Evolutionary conservation across 257 asterid species (phyloP), one percentile per base, ranked within the genome.

Genomic region (Echium plantagineum): DNA sequence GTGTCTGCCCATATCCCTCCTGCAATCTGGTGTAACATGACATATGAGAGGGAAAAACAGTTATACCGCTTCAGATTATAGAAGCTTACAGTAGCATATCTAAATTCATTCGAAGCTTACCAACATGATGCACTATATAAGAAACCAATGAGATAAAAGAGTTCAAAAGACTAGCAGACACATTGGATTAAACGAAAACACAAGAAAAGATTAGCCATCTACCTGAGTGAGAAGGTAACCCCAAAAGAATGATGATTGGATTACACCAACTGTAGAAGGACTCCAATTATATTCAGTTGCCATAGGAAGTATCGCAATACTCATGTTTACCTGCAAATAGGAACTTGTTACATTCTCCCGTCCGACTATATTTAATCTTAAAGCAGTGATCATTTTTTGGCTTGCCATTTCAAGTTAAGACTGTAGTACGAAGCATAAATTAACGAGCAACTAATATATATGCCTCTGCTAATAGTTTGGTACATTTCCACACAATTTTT

Each of bases 1-100:
- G 91, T 89, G 74, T 89, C 95, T 16, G 97, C 97, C 97, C 95
- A 89, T 59, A 89, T 86, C 42, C 97, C 97, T 69, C 95, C 97
- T 63, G 94, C 97, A 65, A 89, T 74, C 95, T 89, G 85, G 55
- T 57, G 53, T 65, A 74, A 69, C 51, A 38, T 54, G 67, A 66
- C 32, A 49, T 53, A 30, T 52, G 31, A 52, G 21, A 30, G 66
- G 31, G 18, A 17, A 54, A 62, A 70, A 54, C 55, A 67, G 68
- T 68, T 59, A 1, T 52, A 21, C 48, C 17, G 21, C 38, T 15
- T 49, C 13, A n/a, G 20, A 35, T 15, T 53, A n/a, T 15, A 60
- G 57, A 26, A 64, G 32, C 42, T 31, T 52, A 55, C 35, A 42
- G 48, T 53, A 24, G 61, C 42, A 26, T 17, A 0, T 42, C 16